phyloP scores from a whole-genome alignment of 2,329 filamentous ascomycete genomes.

The Aspergillus sp. region DNA sequence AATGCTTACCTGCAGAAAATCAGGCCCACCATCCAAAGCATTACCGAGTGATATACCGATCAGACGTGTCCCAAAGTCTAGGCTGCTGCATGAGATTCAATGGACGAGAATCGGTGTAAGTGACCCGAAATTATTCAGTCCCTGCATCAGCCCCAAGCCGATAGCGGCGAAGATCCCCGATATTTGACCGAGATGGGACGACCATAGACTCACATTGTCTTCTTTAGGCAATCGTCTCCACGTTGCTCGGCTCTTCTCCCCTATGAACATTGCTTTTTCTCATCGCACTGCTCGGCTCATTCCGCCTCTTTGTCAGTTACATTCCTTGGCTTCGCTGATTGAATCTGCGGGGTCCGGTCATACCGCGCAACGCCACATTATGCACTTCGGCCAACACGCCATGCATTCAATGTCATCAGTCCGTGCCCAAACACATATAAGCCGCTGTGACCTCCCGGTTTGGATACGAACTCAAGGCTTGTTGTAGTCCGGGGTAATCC shows the following conservation, averaged over 20 bases:
- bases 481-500: not conserved
- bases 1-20: not conserved
- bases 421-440: conserved; percentile 10
- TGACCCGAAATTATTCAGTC: conserved; percentile 1
- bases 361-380: conserved; percentile 5
- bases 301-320: not conserved
- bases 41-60: not conserved
- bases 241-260: not conserved
- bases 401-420: conserved; percentile 5
- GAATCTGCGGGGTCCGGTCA: conserved; percentile 9
- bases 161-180: conserved; percentile 19
- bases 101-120: not conserved
- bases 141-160: not conserved
- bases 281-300: not conserved
- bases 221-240: not conserved
- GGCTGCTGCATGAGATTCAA: conserved; percentile 2
- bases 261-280: not conserved
- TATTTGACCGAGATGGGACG: conserved; percentile 21
- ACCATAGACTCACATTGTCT: conserved; percentile 4
- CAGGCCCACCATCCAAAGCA: not conserved
- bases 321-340: conserved; percentile 4
- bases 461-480: not conserved
- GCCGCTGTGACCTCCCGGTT: conserved; percentile 1
- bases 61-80: not conserved
- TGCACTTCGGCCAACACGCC: not conserved